Evolutionary conservation across 305 asterid genomes (phyloP).

Genomic region (Fraxinus floribunda): DNA sequence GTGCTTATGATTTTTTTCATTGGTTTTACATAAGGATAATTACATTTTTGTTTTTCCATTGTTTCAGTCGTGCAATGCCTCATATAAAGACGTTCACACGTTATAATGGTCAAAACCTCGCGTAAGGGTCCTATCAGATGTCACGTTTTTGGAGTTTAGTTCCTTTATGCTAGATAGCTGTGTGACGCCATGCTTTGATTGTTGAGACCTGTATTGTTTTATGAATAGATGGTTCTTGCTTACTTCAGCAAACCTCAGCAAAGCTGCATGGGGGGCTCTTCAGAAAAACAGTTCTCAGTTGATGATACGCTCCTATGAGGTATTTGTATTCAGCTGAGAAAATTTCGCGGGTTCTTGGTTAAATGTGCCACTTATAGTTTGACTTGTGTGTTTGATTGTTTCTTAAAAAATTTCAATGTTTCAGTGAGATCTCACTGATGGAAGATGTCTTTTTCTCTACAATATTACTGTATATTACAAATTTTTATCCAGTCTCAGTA

Average conservation of each 20-base stretch:
- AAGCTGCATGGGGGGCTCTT: conserved; percentile 99
- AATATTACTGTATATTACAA: not conserved
- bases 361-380: not conserved
- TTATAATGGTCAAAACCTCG: conserved; percentile 83
- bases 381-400: not conserved
- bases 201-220: conserved; percentile 8
- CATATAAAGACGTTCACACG: conserved; percentile 86
- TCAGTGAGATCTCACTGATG: conserved; percentile 1
- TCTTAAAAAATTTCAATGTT: not conserved
- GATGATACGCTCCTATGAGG: conserved; percentile 99
- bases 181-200: conserved; percentile 20
- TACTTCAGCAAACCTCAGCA: conserved; percentile 95
- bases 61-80: conserved; percentile 83
- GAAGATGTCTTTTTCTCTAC: conserved; percentile 3
- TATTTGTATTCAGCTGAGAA: conserved; percentile 24
- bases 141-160: conserved; percentile 4
- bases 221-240: conserved; percentile 81
- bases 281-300: conserved; percentile 93
- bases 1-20: not conserved
- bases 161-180: conserved; percentile 10
- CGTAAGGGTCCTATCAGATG: conserved; percentile 53
- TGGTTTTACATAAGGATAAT: conserved; percentile 20
- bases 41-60: conserved; percentile 24
- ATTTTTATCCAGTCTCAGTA: not conserved
- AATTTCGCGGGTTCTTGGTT: not conserved